Conservation (phyloP, 1,284 basidiomycete species). For the Lentinula novae-zelandiae region DNA sequence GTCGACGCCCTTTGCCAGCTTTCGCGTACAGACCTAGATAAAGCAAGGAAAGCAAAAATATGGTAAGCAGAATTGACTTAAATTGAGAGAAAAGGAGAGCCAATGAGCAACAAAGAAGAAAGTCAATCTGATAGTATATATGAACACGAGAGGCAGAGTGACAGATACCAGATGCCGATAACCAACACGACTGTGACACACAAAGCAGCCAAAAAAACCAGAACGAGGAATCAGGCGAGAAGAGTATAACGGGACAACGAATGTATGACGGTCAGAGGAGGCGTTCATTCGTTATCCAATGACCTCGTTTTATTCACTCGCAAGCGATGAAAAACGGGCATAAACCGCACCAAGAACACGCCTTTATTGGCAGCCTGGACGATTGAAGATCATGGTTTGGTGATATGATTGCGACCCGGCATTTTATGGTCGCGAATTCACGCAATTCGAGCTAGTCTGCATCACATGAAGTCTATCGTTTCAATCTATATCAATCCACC, state of each 20-base stretch:
- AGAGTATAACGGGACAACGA: neutral
- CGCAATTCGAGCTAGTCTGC: neutral
- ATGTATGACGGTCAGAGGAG: neutral
- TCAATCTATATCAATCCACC: conserved; percentile 18
- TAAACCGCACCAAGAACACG: conserved; percentile 34
- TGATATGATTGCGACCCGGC: conserved; percentile 24
- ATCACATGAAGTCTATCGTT: neutral
- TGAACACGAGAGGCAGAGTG: conserved; percentile 9
- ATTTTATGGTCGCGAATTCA: neutral
- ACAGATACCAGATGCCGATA: neutral
- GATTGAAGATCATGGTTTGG: conserved; percentile 15
- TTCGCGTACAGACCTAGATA: conserved; percentile 63
- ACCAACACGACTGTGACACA: neutral
- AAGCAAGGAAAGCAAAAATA: conserved; percentile 15
- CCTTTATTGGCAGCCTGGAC: conserved; percentile 22
- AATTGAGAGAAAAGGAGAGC: conserved; percentile 9
- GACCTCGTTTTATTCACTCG: neutral
- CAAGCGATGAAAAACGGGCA: conserved; percentile 15
- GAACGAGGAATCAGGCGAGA: neutral
- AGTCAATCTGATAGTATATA: neutral
- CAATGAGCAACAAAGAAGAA: neutral
- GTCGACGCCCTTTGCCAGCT: conserved; percentile 38
- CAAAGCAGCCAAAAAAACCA: neutral
- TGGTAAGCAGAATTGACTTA: conserved; percentile 19
- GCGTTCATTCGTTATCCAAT: neutral